Percentiles rank a stretch among this genome's conserved stretches.
These are phyloP conservation scores for Candida silvicultrix DNA, from an alignment of 805 yeast genomes.

Conservation along the genomic window DNA sequence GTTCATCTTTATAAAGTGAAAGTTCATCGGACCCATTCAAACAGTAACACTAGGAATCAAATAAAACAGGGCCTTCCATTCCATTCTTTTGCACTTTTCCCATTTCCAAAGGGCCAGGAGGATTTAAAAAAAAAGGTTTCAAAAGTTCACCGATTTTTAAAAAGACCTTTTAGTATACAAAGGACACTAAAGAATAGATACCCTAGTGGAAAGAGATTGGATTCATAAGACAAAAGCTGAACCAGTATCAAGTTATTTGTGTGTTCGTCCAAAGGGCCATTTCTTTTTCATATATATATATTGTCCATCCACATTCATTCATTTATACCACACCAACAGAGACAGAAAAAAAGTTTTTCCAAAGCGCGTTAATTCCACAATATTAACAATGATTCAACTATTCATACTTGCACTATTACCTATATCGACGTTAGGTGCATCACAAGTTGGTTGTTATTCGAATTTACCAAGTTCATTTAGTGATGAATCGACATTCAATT, in stretches of 20 bases:
- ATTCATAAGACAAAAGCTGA: no score
- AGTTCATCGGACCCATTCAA: no score
- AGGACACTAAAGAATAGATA: no score
- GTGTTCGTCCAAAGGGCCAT: no score
- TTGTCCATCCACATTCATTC: no score
- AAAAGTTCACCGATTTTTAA: no score
- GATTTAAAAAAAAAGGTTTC: background rate
- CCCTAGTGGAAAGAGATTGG: no score
- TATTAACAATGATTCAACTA: background rate
- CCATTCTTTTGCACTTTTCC: background rate
- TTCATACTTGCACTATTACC: background rate
- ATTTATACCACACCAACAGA: background rate
- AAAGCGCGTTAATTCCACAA: background rate
- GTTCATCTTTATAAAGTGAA: no score
- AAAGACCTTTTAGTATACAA: no score
- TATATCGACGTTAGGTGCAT: background rate
- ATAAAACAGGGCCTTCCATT: background rate
- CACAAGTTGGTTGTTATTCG: conserved; percentile 14
- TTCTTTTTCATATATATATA: no score
- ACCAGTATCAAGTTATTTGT: no score
- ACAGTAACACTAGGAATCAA: no score
- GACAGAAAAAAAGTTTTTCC: background rate
- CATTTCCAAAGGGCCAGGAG: background rate
- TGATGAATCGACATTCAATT: conserved; percentile 32
- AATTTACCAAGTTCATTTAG: conserved; percentile 15